A percentile compares a stretch with the other conserved stretches of the same genome.
Conservation (phyloP, 208 protist species). For the Blastocrithidia nonstop region DNA sequence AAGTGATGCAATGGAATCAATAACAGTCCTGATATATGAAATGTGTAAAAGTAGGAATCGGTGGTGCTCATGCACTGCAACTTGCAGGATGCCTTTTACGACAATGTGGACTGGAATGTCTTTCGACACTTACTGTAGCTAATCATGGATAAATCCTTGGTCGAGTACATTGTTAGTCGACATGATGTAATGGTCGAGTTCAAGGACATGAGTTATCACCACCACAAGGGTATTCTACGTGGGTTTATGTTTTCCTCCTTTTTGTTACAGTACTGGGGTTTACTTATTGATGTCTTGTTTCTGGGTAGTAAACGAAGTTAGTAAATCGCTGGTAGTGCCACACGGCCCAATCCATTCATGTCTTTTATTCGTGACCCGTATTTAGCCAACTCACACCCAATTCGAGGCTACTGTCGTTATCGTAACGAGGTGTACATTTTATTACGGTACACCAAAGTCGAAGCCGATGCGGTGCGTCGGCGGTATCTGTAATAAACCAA, state of each 20-base stretch:
- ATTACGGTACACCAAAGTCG: slow-evolving; percentile 94
- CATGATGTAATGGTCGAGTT: slow-evolving; percentile 99
- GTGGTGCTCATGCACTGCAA: slow-evolving; percentile 96
- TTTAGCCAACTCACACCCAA: slow-evolving; percentile 95
- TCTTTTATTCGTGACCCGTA: slow-evolving; percentile 88
- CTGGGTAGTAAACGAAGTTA: slow-evolving; percentile 96
- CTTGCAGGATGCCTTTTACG: slow-evolving; percentile 95
- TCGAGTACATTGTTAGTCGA: slow-evolving; percentile 99
- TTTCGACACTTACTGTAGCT: slow-evolving; percentile 98
- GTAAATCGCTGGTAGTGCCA: slow-evolving; percentile 96
- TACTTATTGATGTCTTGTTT: slow-evolving; percentile 98
- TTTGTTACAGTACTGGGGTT: slow-evolving; percentile 99
- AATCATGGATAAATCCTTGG: slow-evolving; percentile 99
- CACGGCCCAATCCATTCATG: slow-evolving; percentile 97
- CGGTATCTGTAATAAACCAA: slow-evolving; percentile 98
- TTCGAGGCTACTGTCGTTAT: slow-evolving; percentile 97
- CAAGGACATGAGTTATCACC: slow-evolving; percentile 99
- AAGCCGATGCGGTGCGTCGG: slow-evolving; percentile 97
- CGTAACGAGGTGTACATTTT: slow-evolving; percentile 96
- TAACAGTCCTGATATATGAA: slow-evolving; percentile 97
- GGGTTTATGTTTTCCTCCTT: slow-evolving; percentile 99
- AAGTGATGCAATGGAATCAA: slow-evolving; percentile 99
- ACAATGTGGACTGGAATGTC: slow-evolving; percentile 99
- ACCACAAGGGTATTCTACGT: slow-evolving; percentile 97
- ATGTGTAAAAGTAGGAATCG: slow-evolving; percentile 95